These are phyloP conservation scores for Kwoniella sp. DNA, from an alignment of 768 basidiomycete genomes.

Conservation along the genomic window DNA sequence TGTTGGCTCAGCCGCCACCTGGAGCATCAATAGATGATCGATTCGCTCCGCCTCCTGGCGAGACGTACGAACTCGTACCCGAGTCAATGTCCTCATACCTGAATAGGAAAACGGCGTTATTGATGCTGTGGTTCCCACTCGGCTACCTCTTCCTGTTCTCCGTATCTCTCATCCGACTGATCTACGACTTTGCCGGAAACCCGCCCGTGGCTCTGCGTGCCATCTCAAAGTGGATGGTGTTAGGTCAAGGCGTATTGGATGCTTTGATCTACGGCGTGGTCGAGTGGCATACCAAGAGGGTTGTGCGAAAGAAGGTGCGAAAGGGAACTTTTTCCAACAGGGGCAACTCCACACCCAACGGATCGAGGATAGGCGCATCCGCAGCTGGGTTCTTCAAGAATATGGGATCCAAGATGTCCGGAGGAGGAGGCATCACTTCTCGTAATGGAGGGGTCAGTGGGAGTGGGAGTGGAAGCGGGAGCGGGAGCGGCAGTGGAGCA, in stretches of 20 bases:
- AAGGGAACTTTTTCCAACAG: slow-evolving; percentile 44
- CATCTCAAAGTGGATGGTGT: slow-evolving; percentile 55
- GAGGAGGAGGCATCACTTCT: background rate
- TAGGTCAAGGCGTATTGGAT: slow-evolving; percentile 55
- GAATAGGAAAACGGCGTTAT: slow-evolving; percentile 55
- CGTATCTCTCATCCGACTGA: slow-evolving; percentile 54
- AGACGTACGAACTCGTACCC: slow-evolving; percentile 43
- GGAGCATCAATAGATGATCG: slow-evolving; percentile 20
- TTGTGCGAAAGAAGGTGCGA: slow-evolving; percentile 46
- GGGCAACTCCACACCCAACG: background rate
- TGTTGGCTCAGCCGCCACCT: slow-evolving; percentile 34
- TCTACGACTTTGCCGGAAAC: slow-evolving; percentile 49
- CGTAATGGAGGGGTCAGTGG: background rate
- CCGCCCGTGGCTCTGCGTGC: slow-evolving; percentile 45
- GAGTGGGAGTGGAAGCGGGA: background rate
- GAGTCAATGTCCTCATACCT: slow-evolving; percentile 55
- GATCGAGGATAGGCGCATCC: background rate
- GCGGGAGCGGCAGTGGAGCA: background rate
- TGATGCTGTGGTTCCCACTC: slow-evolving; percentile 56
- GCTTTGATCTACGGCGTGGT: slow-evolving; percentile 56
- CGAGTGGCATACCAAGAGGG: slow-evolving; percentile 55
- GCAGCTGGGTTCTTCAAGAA: slow-evolving; percentile 9
- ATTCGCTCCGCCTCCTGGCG: slow-evolving; percentile 30
- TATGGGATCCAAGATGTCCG: slow-evolving; percentile 7
- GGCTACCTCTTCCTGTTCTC: slow-evolving; percentile 55